phyloP scores from a whole-genome alignment of 2,329 filamentous ascomycete genomes.

The Epichloe gansuensis region DNA sequence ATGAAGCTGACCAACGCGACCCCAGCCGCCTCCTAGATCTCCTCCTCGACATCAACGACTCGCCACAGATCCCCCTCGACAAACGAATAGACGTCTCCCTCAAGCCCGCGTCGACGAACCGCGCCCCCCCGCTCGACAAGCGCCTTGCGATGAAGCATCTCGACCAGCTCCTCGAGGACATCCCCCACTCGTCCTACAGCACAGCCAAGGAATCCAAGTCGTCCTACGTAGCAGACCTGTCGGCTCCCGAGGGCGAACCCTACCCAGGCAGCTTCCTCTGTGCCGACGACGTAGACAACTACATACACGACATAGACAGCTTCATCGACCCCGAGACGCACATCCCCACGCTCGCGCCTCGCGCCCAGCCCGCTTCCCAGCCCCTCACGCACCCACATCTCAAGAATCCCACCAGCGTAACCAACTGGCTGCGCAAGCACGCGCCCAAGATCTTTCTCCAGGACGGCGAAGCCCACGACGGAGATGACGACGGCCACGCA shows the following conservation, averaged over 20 bases:
- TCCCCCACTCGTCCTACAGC: constrained; percentile 37
- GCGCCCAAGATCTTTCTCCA: constrained; percentile 77
- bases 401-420: constrained; percentile 77
- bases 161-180: constrained; percentile 35
- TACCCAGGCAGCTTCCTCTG: constrained; percentile 55
- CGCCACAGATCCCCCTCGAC: constrained; percentile 59
- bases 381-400: constrained; percentile 28
- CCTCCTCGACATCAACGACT: constrained; percentile 79
- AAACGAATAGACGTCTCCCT: constrained; percentile 61
- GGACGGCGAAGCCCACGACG: constrained; percentile 38
- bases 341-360: constrained; percentile 39
- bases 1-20: background rate
- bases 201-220: constrained; percentile 53
- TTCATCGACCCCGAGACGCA: constrained; percentile 30
- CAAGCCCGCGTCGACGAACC: constrained; percentile 27
- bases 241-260: constrained; percentile 35
- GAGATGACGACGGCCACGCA: constrained; percentile 26
- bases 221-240: constrained; percentile 35
- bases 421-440: constrained; percentile 86
- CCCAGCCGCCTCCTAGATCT: constrained; percentile 74
- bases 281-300: constrained; percentile 60
- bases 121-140: constrained; percentile 18
- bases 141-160: constrained; percentile 34
- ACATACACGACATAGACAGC: constrained; percentile 52
- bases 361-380: constrained; percentile 24